Conservation (phyloP, 768 basidiomycete species). For the Hericium alpestre region DNA sequence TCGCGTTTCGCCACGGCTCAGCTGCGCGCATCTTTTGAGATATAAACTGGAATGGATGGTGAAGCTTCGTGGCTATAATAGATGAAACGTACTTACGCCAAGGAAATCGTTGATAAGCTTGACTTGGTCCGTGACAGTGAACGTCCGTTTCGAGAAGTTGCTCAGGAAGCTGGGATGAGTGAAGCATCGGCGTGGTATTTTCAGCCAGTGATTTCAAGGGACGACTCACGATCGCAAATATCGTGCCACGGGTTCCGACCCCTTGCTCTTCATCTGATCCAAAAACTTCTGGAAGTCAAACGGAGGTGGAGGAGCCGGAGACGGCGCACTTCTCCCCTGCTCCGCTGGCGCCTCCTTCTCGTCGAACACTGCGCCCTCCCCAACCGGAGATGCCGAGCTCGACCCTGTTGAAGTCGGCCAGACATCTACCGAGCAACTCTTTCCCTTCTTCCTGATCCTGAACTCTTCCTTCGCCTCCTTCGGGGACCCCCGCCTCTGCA, state of each 20-base stretch:
- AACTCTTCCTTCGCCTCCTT: not conserved
- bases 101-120: constrained; percentile 94
- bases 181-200: not conserved
- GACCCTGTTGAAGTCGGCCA: not conserved
- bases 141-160: constrained; percentile 86
- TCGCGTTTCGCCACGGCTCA: constrained; percentile 72
- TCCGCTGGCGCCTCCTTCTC: constrained; percentile 16
- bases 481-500: not conserved
- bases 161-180: constrained; percentile 65
- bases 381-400: not conserved
- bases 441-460: constrained; percentile 8
- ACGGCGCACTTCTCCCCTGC: constrained; percentile 10
- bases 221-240: constrained; percentile 84
- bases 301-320: constrained; percentile 19
- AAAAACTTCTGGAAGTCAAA: constrained; percentile 95
- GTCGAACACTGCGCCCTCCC: constrained; percentile 18
- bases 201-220: not conserved
- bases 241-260: constrained; percentile 87
- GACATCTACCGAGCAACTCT: not conserved
- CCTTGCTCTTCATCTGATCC: constrained; percentile 83
- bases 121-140: constrained; percentile 87
- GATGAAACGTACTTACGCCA: constrained; percentile 37
- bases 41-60: constrained; percentile 60
- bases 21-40: constrained; percentile 73
- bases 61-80: not conserved